Evolutionary conservation across 140 eudicot species (phyloP), one percentile per base, ranked within the genome.

Genomic region (Flaveria floridana): DNA sequence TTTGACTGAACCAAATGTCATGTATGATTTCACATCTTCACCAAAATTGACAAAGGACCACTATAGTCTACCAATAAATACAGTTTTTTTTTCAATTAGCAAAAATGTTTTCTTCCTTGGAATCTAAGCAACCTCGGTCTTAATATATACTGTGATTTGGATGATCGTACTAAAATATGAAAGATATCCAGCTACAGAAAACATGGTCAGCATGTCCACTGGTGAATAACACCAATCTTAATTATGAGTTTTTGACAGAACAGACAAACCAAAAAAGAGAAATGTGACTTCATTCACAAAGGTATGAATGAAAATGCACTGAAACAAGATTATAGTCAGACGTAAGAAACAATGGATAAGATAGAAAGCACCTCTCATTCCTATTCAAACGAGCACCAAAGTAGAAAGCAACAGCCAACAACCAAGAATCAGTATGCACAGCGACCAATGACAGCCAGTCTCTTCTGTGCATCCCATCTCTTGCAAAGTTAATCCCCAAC

Each of bases 401-500:
- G 72, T 89, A 92, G 71, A 87, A 92, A 68, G 98, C 91, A 19
- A 92, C 96, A 6, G 98, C 85, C 14, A 92, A 85, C 82, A 92
- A 61, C 98, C 98, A 92, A 12, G 95, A 87, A 78, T 92, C 98
- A 51, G 90, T 89, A 61, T 92, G 98, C 71, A 92, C 92, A 70
- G 98, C 96, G 20, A 92, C 93, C 81, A 92, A 75, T 0, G 98
- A 89, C 51, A 92, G 82, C 98, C 98, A 92, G 28, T 92, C 98
- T 55, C 85, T 84, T 56, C 92, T 83, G 64, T 83, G 83, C 98
- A 92, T 92, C 46, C 96, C 97, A 76, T 92, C 98, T 69, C 98
- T 86, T n/a, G 96, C 98, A 69, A 92, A 92, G 77, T 92, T 92
- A 77, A 92, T 92, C 61, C 98, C 98, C 20, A 92, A 84, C 13